Percentiles rank a stretch among this genome's conserved stretches.
These are phyloP conservation scores for Xylariales sp. DNA, from an alignment of 2,329 filamentous ascomycete genomes.

Conservation along the genomic window DNA sequence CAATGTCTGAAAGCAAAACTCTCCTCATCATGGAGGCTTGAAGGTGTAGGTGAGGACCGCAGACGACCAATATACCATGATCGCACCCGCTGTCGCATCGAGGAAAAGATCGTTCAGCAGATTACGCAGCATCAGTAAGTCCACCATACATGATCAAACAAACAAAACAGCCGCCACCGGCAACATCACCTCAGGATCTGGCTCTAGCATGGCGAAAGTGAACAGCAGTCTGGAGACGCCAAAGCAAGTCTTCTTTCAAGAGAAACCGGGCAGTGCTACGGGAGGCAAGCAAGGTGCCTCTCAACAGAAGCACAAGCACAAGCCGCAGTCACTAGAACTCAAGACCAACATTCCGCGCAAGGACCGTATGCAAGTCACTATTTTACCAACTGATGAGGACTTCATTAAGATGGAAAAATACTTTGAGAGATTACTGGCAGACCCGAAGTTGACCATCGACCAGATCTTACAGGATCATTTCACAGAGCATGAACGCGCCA, in stretches of 20 bases:
- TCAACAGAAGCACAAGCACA: neutral
- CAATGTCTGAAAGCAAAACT: no score
- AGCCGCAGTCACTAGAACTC: slow-evolving; percentile 2
- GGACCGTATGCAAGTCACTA: slow-evolving; percentile 16
- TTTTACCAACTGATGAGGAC: slow-evolving; percentile 12
- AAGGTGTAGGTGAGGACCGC: no score
- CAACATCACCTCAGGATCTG: no score
- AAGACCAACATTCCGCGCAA: slow-evolving; percentile 16
- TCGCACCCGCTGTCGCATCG: slow-evolving; percentile 5
- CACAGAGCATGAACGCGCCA: slow-evolving; percentile 26
- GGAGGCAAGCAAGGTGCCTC: no score
- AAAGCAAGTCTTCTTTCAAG: no score
- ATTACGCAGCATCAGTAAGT: no score
- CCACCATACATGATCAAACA: no score
- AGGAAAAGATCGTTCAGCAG: slow-evolving; percentile 5
- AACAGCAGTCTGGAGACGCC: no score
- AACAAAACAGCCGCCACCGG: no score
- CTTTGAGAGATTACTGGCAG: slow-evolving; percentile 25
- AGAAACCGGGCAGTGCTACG: no score
- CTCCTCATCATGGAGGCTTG: neutral
- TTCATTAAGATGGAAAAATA: slow-evolving; percentile 19
- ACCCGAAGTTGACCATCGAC: slow-evolving; percentile 19
- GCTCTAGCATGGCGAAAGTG: no score
- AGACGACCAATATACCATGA: neutral
- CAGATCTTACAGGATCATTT: slow-evolving; percentile 30